These are phyloP conservation scores for Solanum sitiens DNA, from an alignment of 257 asterid genomes.

Conservation along the genomic window DNA sequence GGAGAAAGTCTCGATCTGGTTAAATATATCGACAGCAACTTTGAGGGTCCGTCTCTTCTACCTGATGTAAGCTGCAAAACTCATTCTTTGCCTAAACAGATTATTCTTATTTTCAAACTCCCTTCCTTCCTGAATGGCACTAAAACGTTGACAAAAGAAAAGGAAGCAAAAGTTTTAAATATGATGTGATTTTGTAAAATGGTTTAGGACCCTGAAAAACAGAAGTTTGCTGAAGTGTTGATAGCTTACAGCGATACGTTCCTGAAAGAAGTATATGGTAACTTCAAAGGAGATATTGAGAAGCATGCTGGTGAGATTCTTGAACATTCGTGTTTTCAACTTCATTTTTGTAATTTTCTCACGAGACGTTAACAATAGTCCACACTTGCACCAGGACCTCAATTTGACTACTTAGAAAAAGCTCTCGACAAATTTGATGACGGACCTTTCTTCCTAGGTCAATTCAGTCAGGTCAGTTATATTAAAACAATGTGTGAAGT, in stretches of 20 bases:
- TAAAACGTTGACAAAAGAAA: neutral
- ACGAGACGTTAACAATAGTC: neutral
- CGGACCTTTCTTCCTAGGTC: constrained; percentile 66
- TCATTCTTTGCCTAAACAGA: neutral
- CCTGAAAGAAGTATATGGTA: constrained; percentile 8
- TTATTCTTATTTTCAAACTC: neutral
- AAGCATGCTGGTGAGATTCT: constrained; percentile 27
- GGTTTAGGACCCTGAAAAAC: constrained; percentile 38
- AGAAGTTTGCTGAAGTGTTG: constrained; percentile 46
- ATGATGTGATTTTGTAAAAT: neutral
- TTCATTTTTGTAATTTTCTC: neutral
- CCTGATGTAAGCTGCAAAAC: constrained; percentile 30
- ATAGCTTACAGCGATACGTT: constrained; percentile 35
- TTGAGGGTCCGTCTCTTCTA: constrained; percentile 42
- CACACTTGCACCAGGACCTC: neutral
- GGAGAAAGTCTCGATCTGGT: constrained; percentile 60
- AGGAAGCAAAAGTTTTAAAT: neutral
- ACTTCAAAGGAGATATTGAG: constrained; percentile 33
- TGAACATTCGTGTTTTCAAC: neutral
- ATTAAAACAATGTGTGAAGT: neutral
- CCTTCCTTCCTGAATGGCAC: too few relatives aligned
- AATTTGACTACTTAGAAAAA: constrained; percentile 47
- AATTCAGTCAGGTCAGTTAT: constrained; percentile 38
- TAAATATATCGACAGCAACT: constrained; percentile 38
- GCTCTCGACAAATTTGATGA: constrained; percentile 35